These are phyloP conservation scores for Aspergillus quadricinctus DNA, from an alignment of 2,329 filamentous ascomycete species.

Conservation along the genomic window DNA sequence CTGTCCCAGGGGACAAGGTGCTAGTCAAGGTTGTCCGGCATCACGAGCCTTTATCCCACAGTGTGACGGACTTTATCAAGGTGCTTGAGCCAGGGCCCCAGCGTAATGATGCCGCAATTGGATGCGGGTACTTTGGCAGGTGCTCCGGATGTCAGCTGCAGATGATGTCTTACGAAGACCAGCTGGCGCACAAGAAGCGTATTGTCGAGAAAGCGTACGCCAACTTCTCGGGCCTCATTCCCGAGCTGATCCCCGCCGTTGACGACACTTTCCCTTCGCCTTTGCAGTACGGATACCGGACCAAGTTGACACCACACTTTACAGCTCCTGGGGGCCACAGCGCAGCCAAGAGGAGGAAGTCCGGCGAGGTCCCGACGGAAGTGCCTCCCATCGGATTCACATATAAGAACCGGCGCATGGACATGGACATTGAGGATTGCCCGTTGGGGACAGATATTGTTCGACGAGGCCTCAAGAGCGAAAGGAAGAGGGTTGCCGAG, in stretches of 20 bases:
- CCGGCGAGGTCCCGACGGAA: conserved; percentile 40
- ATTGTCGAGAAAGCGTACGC: conserved; percentile 88
- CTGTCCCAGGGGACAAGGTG: conserved; percentile 76
- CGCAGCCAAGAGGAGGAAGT: conserved; percentile 49
- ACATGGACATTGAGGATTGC: conserved; percentile 94
- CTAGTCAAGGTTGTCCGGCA: conserved; percentile 76
- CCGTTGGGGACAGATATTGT: conserved; percentile 89
- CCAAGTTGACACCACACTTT: conserved; percentile 96
- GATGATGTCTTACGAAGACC: conserved; percentile 85
- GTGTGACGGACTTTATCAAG: conserved; percentile 75
- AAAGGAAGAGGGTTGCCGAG: conserved; percentile 68
- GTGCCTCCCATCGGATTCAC: conserved; percentile 87
- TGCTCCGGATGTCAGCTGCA: conserved; percentile 97
- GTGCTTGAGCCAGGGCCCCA: conserved; percentile 68
- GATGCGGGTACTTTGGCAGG: conserved; percentile 78
- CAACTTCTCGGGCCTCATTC: conserved; percentile 81
- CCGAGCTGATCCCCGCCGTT: conserved; percentile 69
- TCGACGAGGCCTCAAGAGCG: conserved; percentile 69
- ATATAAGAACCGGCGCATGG: conserved; percentile 71
- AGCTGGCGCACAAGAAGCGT: conserved; percentile 76
- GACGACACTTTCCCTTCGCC: conserved; percentile 86
- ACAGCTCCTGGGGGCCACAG: conserved; percentile 62
- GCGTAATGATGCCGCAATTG: conserved; percentile 71
- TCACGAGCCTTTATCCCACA: conserved; percentile 61
- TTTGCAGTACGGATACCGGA: conserved; percentile 87